Evolutionary conservation across 2,329 filamentous ascomycete species (phyloP).

Genomic region (Tolypocladium sp.): DNA sequence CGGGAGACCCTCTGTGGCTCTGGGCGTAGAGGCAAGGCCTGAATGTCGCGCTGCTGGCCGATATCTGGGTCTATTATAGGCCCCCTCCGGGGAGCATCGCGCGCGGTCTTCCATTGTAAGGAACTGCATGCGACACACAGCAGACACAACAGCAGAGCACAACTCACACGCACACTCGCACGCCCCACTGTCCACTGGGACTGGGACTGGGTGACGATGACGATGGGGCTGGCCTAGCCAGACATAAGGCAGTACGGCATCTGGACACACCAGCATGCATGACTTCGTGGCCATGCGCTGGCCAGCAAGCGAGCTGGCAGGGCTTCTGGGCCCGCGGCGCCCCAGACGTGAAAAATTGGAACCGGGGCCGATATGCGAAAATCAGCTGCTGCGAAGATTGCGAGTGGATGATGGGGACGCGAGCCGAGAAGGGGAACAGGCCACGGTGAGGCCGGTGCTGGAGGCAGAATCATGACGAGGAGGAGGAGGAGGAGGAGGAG

Average conservation of each 20-base stretch:
- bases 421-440: neutral
- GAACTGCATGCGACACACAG: neutral
- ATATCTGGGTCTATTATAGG: neutral
- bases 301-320: constrained; percentile 4
- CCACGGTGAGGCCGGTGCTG: neutral
- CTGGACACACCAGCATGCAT: constrained; percentile 14
- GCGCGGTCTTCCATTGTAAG: neutral
- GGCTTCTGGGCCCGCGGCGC: neutral
- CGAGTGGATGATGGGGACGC: neutral
- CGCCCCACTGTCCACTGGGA: neutral
- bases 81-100: neutral
- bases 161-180: neutral
- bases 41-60: neutral
- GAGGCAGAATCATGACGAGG: neutral
- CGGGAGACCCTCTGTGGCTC: neutral
- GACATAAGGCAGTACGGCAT: constrained; percentile 1
- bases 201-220: neutral
- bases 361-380: neutral
- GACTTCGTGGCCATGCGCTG: constrained; percentile 19
- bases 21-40: constrained; percentile 1
- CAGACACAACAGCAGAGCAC: neutral
- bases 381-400: neutral
- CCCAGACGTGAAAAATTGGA: neutral
- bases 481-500: neutral
- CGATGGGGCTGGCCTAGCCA: constrained; percentile 1